phyloP scores from a whole-genome alignment of 2,329 filamentous ascomycete species.

The Cytospora schulzeri region DNA sequence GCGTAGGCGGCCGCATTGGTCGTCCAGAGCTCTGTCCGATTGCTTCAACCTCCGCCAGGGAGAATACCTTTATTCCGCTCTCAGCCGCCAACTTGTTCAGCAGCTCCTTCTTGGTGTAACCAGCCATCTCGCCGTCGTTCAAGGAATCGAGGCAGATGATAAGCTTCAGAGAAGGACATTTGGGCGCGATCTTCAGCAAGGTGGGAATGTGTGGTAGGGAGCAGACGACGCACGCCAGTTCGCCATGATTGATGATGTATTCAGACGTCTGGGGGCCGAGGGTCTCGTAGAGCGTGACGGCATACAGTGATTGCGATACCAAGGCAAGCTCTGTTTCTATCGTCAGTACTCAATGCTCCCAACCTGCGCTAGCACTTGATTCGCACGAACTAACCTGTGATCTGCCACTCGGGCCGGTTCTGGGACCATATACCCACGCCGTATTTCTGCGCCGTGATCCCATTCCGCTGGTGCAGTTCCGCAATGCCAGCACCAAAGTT shows the following conservation, averaged over 20 bases:
- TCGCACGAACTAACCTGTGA: slow-evolving; percentile 58
- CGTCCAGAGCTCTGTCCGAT: slow-evolving; percentile 72
- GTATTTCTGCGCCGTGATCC: slow-evolving; percentile 67
- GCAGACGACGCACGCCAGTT: slow-evolving; percentile 73
- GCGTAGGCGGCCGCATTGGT: slow-evolving; percentile 69
- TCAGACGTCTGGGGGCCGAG: slow-evolving; percentile 88
- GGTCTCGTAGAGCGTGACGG: slow-evolving; percentile 95
- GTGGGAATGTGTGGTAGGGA: slow-evolving; percentile 80
- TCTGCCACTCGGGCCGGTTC: slow-evolving; percentile 88
- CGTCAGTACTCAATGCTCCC: slow-evolving; percentile 1
- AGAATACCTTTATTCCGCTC: slow-evolving; percentile 76
- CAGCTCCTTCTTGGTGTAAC: slow-evolving; percentile 77
- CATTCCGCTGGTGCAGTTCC: slow-evolving; percentile 74
- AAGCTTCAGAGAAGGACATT: slow-evolving; percentile 78
- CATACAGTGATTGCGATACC: slow-evolving; percentile 84
- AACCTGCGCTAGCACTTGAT: background rate
- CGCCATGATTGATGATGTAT: slow-evolving; percentile 92
- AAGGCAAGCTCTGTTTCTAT: slow-evolving; percentile 71
- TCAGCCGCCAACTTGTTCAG: slow-evolving; percentile 74
- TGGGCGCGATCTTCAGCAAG: slow-evolving; percentile 76
- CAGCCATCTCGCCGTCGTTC: slow-evolving; percentile 74
- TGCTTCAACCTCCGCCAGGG: slow-evolving; percentile 78
- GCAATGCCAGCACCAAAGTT: slow-evolving; percentile 86
- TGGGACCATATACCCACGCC: slow-evolving; percentile 84
- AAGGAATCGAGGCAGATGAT: slow-evolving; percentile 87